Evolutionary conservation across 2,329 filamentous ascomycete genomes (phyloP), one percentile per base, ranked within the genome.

Genomic region (Podosphaera fusca): DNA sequence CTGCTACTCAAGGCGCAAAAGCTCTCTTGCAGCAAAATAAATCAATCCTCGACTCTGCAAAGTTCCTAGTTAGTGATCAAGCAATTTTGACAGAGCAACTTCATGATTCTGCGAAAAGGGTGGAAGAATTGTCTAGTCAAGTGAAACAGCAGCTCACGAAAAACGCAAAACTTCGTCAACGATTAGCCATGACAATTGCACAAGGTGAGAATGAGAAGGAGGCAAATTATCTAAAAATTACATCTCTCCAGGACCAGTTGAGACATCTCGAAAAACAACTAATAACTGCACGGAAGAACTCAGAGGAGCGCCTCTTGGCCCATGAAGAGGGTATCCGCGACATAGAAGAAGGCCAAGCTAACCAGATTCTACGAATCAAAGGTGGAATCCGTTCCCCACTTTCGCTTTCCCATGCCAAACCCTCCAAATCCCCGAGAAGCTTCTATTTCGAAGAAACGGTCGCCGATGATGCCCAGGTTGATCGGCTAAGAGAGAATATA

Each of bases 121-220:
- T 94, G 59, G 87, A 94, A 64, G 78, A 84, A 59, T 75, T 96
- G 29, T 85, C 87, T 5, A 73, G 74, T 45, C 83, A 94, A 67
- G 87, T 95, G 31, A 81, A 83, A 57, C 75, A 81, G 57, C 90
- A 95, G 69, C 75, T 96, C 47, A 73, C 81, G n/a, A 78, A 78
- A 36, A 96, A 96, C 69, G 75, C 78, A 42, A 75, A 78, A 34
- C 75, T 98, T 55, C 83, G 88, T 58, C 74, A 78, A 57, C 84
- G 90, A 47, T 80, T 98, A 1, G 74, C 82, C 5, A 79, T 85
- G 29, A 87, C 89, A 1, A 85, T 96, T 42, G 74, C 80, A 56
- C 85, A 87, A 61, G 89, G 90, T 58, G 90, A 96, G 64, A 75
- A 77, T 36, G 87, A 92, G 64, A 89, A 94, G 67, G 82, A 82